Evolutionary conservation across 306 rosid genomes (phyloP), one percentile per base, ranked within the genome.

Genomic region (Lathyrus oleraceus): DNA sequence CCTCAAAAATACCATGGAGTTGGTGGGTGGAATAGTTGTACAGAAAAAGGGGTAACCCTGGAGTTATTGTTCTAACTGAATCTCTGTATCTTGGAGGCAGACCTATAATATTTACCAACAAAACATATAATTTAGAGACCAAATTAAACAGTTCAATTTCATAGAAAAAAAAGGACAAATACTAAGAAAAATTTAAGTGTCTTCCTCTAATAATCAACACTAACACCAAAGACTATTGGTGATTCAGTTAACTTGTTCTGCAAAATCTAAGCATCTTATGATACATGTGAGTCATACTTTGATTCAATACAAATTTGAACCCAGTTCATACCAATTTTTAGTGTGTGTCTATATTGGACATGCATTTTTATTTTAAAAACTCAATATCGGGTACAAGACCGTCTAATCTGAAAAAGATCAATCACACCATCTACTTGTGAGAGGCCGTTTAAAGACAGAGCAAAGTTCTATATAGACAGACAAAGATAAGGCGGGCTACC

Each of bases 1-100:
- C 98, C 98, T 94, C 98, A 71, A 94, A 94, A 75, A 94, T 81
- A 35, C 98, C 98, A 48, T 94, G 98, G 81, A 94, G 98, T 84
- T 94, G 97, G 88, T 94, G 98, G 48, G 92, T 88, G 56, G 97
- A 90, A 83, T 90, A 94, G 83, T 94, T 94, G 86, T 94, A 94
- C 10, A 94, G 90, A 71, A 94, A 94, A 38, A 94, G 96, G 43
- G 98, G 98, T 78, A 94, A 38, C 48, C 98, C 98, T 2, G 98
- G 98, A 71, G 96, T 87, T 27, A 94, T 94, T 4, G 96, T 87
- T 70, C 98, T 67, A 14, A 94, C 95, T 28, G 98, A 94, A 66
- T 94, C 97, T 61, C 98, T 67, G 71, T 90, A 90, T 44, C 97
- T 81, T 45, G 98, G 97, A 65, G 98, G 98, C 72, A 94, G 78